Percentiles rank a stretch among this genome's conserved stretches.
Evolutionary conservation across 352 stramenopile genomes (phyloP).

Genomic region (Poterioochromonas sp.): DNA sequence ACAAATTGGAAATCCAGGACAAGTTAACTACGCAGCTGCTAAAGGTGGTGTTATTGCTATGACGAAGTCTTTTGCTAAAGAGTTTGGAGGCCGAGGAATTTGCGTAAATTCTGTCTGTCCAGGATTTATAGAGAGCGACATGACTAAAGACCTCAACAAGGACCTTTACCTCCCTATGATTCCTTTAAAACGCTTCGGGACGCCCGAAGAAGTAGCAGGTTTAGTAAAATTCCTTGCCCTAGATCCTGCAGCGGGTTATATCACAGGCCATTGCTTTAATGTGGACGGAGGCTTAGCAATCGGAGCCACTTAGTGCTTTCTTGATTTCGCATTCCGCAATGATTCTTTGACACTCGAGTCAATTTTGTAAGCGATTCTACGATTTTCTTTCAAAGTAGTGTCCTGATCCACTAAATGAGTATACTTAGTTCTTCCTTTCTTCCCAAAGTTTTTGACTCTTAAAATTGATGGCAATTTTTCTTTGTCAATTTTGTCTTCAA

Average conservation of each 20-base stretch:
- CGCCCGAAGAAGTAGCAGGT: conserved; percentile 54
- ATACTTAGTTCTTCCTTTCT: conserved; percentile 90
- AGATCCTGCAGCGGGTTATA: conserved; percentile 64
- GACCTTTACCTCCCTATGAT: conserved; percentile 47
- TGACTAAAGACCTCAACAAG: conserved; percentile 56
- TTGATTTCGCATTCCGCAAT: no score
- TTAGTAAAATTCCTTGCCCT: conserved; percentile 59
- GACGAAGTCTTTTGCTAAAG: conserved; percentile 69
- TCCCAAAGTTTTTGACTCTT: conserved; percentile 93
- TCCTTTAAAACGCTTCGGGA: conserved; percentile 62
- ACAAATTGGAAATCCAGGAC: conserved; percentile 56
- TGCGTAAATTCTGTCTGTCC: conserved; percentile 72
- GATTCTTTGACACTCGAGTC: no score
- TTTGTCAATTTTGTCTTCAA: conserved; percentile 50
- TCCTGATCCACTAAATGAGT: conserved; percentile 95
- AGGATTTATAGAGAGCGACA: conserved; percentile 71
- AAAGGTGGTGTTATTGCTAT: conserved; percentile 76
- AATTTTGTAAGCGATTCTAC: no score
- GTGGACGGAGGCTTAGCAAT: conserved; percentile 74
- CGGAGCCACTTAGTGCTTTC: conserved; percentile 43
- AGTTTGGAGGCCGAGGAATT: conserved; percentile 57
- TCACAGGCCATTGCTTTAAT: conserved; percentile 73
- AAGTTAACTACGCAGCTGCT: conserved; percentile 63
- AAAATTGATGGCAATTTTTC: conserved; percentile 40
- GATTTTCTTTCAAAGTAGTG: conserved; percentile 54